Conservation (phyloP, 2,329 filamentous ascomycete species). For the Trichoderma sp. region DNA sequence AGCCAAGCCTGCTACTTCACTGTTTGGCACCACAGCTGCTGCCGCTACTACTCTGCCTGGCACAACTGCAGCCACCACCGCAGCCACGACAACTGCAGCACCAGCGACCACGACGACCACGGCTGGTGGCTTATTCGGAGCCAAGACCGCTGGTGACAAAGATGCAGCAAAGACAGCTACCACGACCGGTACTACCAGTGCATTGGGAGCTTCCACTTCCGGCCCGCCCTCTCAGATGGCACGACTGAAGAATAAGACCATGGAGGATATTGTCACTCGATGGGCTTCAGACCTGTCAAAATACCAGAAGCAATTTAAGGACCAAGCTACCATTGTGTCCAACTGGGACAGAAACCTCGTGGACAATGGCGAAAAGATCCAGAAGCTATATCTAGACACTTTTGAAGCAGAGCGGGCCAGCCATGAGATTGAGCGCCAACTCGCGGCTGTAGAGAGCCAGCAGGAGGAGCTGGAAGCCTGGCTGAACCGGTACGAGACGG, state of each 20-base stretch:
- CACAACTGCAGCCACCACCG: constrained; percentile 20
- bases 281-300: constrained; percentile 95
- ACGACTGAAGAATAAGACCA: constrained; percentile 94
- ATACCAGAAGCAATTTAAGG: constrained; percentile 95
- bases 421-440: constrained; percentile 87
- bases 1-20: constrained; percentile 25
- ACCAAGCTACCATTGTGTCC: constrained; percentile 81
- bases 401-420: constrained; percentile 93
- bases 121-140: constrained; percentile 33
- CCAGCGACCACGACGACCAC: constrained; percentile 31
- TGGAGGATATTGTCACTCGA: constrained; percentile 96
- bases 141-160: constrained; percentile 33
- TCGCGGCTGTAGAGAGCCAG: constrained; percentile 84
- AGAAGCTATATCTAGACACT: constrained; percentile 85
- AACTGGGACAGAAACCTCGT: constrained; percentile 90
- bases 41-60: constrained; percentile 24
- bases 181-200: constrained; percentile 34
- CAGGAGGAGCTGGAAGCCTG: constrained; percentile 86
- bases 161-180: constrained; percentile 31
- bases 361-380: constrained; percentile 92
- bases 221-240: constrained; percentile 83
- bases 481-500: constrained; percentile 85
- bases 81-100: constrained; percentile 27
- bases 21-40: constrained; percentile 28
- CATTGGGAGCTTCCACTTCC: constrained; percentile 68